Evolutionary conservation across 2,329 filamentous ascomycete species (phyloP).

Genomic region (Talaromyces sp.): DNA sequence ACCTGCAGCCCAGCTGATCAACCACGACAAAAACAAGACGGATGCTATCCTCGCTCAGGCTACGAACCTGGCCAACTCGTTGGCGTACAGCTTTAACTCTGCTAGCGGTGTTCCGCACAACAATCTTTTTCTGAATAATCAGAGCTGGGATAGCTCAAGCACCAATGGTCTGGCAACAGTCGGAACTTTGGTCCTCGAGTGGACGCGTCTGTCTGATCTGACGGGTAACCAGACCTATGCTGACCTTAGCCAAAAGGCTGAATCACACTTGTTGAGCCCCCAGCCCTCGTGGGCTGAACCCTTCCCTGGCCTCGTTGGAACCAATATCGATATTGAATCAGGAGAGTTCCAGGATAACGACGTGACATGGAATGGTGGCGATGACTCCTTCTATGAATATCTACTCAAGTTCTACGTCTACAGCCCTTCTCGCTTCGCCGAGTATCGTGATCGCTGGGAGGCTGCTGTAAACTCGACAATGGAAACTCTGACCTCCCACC

Average conservation of each 20-base stretch:
- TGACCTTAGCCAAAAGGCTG: constrained; percentile 58
- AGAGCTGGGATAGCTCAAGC: constrained; percentile 43
- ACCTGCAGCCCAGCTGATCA: constrained; percentile 51
- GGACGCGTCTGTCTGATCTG: constrained; percentile 73
- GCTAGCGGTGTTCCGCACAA: constrained; percentile 69
- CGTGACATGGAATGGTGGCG: constrained; percentile 72
- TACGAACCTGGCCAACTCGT: constrained; percentile 60
- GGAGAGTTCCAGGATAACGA: constrained; percentile 61
- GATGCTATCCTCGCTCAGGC: constrained; percentile 62
- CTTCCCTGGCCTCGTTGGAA: constrained; percentile 73
- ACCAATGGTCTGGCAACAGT: constrained; percentile 70
- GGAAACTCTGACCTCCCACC: constrained; percentile 62
- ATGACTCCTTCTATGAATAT: constrained; percentile 83
- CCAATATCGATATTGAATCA: constrained; percentile 56
- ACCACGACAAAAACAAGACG: constrained; percentile 42
- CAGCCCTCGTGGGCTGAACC: constrained; percentile 59
- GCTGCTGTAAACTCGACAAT: constrained; percentile 71
- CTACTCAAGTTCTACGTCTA: constrained; percentile 89
- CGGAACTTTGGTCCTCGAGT: constrained; percentile 76
- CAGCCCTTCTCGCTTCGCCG: constrained; percentile 56
- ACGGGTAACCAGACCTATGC: constrained; percentile 63
- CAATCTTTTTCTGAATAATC: constrained; percentile 54
- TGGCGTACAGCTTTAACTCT: constrained; percentile 74
- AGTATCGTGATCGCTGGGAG: constrained; percentile 70
- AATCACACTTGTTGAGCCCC: constrained; percentile 65